Percentiles rank a stretch among this genome's conserved stretches.
Evolutionary conservation across 2,329 filamentous ascomycete species (phyloP).

Genomic region (Xylaria digitata): DNA sequence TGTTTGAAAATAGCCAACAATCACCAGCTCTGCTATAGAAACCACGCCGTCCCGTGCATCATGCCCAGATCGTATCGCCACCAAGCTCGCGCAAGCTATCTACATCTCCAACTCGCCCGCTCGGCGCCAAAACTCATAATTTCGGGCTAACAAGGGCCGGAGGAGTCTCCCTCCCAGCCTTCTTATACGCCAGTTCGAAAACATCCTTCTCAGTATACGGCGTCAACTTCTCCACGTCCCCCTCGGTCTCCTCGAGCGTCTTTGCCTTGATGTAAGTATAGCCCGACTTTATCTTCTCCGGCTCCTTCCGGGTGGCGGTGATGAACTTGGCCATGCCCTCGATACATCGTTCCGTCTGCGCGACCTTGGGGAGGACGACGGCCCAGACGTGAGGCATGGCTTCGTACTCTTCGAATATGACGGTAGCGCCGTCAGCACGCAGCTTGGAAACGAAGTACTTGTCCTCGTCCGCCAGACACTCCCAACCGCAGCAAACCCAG

Average conservation of each 20-base stretch:
- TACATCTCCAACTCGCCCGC: neutral
- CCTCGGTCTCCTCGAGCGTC: conserved; percentile 60
- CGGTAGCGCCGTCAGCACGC: conserved; percentile 65
- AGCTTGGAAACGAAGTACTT: conserved; percentile 69
- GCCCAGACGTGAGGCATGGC: conserved; percentile 81
- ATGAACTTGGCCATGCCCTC: conserved; percentile 69
- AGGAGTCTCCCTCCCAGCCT: conserved; percentile 42
- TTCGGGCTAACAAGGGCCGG: conserved; percentile 37
- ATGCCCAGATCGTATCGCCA: no score
- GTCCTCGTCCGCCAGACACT: conserved; percentile 76
- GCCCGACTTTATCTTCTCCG: conserved; percentile 51
- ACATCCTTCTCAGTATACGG: conserved; percentile 59
- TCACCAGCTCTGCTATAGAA: neutral
- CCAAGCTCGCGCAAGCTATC: neutral
- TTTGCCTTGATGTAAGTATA: conserved; percentile 62
- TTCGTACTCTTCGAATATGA: conserved; percentile 79
- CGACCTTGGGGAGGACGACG: conserved; percentile 60
- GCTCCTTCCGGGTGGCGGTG: conserved; percentile 52
- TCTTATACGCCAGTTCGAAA: conserved; percentile 52
- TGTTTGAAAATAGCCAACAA: neutral
- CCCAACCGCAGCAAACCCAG: conserved; percentile 76
- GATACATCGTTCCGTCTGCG: conserved; percentile 63
- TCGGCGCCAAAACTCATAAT: conserved; percentile 31
- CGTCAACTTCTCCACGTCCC: conserved; percentile 58
- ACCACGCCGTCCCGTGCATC: no score